Conservation (phyloP, 495 filamentous ascomycete species). For the Cudoniella acicularis region DNA sequence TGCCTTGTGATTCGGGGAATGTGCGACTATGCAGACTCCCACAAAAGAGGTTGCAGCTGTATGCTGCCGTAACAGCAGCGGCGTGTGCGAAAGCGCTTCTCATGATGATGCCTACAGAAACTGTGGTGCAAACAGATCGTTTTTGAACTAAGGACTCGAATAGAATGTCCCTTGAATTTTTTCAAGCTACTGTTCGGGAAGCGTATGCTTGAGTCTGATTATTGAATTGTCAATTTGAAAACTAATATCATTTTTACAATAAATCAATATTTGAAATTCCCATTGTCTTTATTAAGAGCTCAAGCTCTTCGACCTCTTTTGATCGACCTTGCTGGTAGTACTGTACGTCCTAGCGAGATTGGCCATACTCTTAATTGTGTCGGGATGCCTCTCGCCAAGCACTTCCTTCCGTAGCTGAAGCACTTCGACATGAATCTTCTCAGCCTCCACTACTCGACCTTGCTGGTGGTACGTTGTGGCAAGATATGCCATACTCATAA, state of each 20-base stretch:
- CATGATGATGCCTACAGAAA: not conserved
- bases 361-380: not conserved
- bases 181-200: too few relatives aligned
- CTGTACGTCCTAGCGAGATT: not conserved
- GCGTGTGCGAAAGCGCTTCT: constrained; percentile 3
- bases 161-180: too few relatives aligned
- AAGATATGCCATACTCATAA: constrained; percentile 1
- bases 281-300: not conserved
- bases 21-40: constrained; percentile 36
- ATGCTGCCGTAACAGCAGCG: constrained; percentile 30
- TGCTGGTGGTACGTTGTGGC: not conserved
- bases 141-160: not conserved
- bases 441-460: not conserved
- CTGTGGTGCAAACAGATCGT: not conserved
- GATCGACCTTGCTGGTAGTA: not conserved
- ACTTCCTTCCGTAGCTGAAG: not conserved
- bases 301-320: not conserved
- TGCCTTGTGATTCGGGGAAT: constrained; percentile 37
- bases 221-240: not conserved
- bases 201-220: not conserved
- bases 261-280: not conserved
- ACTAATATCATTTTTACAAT: not conserved
- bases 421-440: not conserved
- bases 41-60: constrained; percentile 41
- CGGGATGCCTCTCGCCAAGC: not conserved